Percentiles rank a stretch among this genome's conserved stretches.
phyloP scores from a whole-genome alignment of 495 filamentous ascomycete genomes.

The Lasiosphaeris hirsuta region DNA sequence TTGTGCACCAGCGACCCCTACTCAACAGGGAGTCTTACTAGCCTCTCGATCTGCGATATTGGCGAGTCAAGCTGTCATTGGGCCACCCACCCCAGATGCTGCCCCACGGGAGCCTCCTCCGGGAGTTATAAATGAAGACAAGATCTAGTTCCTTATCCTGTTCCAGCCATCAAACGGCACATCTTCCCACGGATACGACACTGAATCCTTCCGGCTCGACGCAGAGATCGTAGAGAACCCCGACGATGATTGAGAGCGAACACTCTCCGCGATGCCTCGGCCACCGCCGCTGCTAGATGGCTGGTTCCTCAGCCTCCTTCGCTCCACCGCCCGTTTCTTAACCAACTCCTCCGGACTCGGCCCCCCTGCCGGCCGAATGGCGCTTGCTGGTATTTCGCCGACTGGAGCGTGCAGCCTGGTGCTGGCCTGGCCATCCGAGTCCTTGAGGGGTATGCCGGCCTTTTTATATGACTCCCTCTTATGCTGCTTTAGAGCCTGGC shows the following conservation, averaged over 20 bases:
- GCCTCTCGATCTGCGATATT: too few relatives aligned
- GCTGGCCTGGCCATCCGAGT: conserved; percentile 21
- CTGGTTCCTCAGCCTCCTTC: conserved; percentile 10
- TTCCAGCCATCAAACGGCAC: neutral
- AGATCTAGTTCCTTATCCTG: too few relatives aligned
- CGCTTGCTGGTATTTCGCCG: conserved; percentile 34
- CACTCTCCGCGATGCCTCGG: neutral
- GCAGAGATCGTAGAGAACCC: neutral
- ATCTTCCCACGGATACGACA: neutral
- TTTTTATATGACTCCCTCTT: conserved; percentile 36
- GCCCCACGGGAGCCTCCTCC: too few relatives aligned
- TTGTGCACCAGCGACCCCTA: too few relatives aligned
- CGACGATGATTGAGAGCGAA: conserved; percentile 7
- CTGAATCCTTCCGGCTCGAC: conserved; percentile 7
- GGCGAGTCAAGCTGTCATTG: too few relatives aligned
- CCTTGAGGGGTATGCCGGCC: conserved; percentile 29
- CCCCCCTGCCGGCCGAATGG: conserved; percentile 30
- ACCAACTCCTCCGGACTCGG: conserved; percentile 35
- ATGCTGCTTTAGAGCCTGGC: conserved; percentile 37
- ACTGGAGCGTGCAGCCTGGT: conserved; percentile 35
- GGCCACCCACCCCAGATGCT: too few relatives aligned
- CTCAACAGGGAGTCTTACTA: too few relatives aligned
- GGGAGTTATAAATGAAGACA: too few relatives aligned
- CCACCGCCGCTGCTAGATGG: neutral
- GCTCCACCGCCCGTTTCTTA: conserved; percentile 22